A percentile compares a stretch with the other conserved stretches of the same genome.
Conservation (phyloP, 306 rosid species). For the Rosa chinensis region DNA sequence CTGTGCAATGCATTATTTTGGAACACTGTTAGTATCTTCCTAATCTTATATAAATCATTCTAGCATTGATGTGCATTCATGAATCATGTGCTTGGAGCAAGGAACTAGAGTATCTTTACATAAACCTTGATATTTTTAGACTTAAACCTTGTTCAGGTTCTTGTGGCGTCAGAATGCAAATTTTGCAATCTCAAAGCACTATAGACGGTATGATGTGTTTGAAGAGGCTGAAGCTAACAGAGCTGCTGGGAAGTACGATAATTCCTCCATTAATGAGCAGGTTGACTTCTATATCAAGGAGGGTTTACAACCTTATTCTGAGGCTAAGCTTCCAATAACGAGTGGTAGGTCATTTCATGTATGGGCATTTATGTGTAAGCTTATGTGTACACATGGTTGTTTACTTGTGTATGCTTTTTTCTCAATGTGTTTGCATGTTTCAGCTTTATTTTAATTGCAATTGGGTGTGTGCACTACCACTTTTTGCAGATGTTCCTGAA, state of each 20-base stretch:
- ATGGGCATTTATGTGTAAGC: slow-evolving; percentile 20
- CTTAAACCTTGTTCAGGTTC: slow-evolving; percentile 52
- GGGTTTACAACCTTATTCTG: slow-evolving; percentile 79
- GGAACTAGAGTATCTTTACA: neutral
- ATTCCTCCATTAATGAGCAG: slow-evolving; percentile 81
- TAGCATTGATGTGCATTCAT: neutral
- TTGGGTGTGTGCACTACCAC: slow-evolving; percentile 23
- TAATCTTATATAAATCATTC: neutral
- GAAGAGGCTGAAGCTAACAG: slow-evolving; percentile 97
- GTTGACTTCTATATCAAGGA: slow-evolving; percentile 72
- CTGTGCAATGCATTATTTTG: slow-evolving; percentile 2
- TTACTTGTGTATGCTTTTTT: slow-evolving; percentile 4
- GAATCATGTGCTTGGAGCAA: neutral
- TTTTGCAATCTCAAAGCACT: slow-evolving; percentile 94
- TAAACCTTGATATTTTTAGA: neutral
- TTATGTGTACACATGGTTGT: slow-evolving; percentile 15
- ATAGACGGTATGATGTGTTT: slow-evolving; percentile 87
- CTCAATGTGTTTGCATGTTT: slow-evolving; percentile 15
- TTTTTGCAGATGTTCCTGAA: slow-evolving; percentile 91
- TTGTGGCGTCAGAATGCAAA: slow-evolving; percentile 92
- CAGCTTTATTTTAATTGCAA: slow-evolving; percentile 9
- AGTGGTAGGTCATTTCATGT: slow-evolving; percentile 63
- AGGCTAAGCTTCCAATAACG: slow-evolving; percentile 83
- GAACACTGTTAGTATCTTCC: neutral
- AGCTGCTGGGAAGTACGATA: slow-evolving; percentile 86